A percentile compares a stretch with the other conserved stretches of the same genome.
Evolutionary conservation across 2,329 filamentous ascomycete genomes (phyloP).

Genomic region (Fusarium secorum): DNA sequence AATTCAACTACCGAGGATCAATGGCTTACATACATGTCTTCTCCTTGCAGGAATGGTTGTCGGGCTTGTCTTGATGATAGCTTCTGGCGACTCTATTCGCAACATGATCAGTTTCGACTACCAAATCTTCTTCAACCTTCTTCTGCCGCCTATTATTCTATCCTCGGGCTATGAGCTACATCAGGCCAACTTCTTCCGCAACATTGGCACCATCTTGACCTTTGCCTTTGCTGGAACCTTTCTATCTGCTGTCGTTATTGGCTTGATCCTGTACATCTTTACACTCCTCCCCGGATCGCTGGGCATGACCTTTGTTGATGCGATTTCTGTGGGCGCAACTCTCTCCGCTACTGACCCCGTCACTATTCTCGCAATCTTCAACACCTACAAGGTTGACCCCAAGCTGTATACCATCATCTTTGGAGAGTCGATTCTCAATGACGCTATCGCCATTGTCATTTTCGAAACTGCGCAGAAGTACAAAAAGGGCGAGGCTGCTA

Average conservation of each 20-base stretch:
- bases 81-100: slow-evolving; percentile 82
- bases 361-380: slow-evolving; percentile 98
- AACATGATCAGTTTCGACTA: slow-evolving; percentile 96
- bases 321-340: slow-evolving; percentile 94
- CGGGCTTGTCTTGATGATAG: slow-evolving; percentile 84
- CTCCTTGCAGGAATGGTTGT: slow-evolving; percentile 84
- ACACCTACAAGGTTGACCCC: slow-evolving; percentile 98
- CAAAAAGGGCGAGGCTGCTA: slow-evolving; percentile 74
- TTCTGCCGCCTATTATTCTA: slow-evolving; percentile 97
- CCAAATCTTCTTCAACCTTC: slow-evolving; percentile 98
- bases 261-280: slow-evolving; percentile 87
- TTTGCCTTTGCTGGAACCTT: slow-evolving; percentile 98
- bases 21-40: slow-evolving; percentile 2
- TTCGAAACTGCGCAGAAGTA: slow-evolving; percentile 98
- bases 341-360: slow-evolving; percentile 97
- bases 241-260: slow-evolving; percentile 94
- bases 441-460: slow-evolving; percentile 97
- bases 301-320: slow-evolving; percentile 90
- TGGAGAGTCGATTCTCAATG: slow-evolving; percentile 96
- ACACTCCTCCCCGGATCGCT: slow-evolving; percentile 85
- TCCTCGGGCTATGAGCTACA: slow-evolving; percentile 97
- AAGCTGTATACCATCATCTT: slow-evolving; percentile 99
- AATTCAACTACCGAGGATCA: slow-evolving; percentile 30
- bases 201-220: slow-evolving; percentile 95
- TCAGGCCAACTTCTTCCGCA: slow-evolving; percentile 98